Conservation (phyloP, 225 moss, liverwort and hornwort species). For the Thuidium tamariscinum region DNA sequence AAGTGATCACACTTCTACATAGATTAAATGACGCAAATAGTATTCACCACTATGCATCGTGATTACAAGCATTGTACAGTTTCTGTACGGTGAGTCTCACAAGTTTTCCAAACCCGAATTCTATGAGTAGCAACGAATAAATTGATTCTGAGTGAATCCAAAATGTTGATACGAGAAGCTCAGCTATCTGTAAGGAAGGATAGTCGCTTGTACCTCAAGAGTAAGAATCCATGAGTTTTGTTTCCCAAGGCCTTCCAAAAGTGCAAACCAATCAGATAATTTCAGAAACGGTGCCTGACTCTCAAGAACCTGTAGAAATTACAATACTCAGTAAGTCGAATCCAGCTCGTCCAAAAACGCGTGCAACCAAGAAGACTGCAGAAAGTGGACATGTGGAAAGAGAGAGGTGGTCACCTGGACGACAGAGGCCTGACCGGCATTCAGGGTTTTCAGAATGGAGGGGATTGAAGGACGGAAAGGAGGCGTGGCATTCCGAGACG, state of each 20-base stretch:
- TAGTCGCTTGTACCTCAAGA: constrained; percentile 64
- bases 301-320: constrained; percentile 36
- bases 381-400: neutral
- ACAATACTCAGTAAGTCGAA: neutral
- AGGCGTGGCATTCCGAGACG: neutral
- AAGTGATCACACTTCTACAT: neutral
- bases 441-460: constrained; percentile 9
- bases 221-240: constrained; percentile 61
- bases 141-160: neutral
- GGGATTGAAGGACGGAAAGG: constrained; percentile 10
- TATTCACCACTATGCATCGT: neutral
- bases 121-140: neutral
- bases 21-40: neutral
- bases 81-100: neutral
- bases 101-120: neutral
- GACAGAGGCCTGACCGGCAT: constrained; percentile 13
- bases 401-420: constrained; percentile 17
- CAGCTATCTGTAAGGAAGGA: neutral
- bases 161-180: neutral
- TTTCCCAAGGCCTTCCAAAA: constrained; percentile 73
- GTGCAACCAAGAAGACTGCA: neutral
- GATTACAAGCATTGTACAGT: neutral
- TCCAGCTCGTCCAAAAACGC: neutral
- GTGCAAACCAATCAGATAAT: constrained; percentile 62
- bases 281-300: constrained; percentile 39